These are phyloP conservation scores for Populus simonii DNA, from an alignment of 345 rosid genomes.

Conservation along the genomic window DNA sequence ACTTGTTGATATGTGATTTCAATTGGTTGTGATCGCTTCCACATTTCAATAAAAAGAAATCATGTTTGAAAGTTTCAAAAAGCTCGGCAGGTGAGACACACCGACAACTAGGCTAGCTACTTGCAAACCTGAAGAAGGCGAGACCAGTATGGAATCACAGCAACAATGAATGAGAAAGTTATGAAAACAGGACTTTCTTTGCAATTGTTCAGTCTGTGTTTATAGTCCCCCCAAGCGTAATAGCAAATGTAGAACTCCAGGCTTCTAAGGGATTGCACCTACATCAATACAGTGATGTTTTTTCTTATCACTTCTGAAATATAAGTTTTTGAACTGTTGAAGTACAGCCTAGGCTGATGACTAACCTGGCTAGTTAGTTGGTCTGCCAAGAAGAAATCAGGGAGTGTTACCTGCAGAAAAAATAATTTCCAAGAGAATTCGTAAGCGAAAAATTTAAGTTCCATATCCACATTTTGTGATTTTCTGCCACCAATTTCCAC, in stretches of 20 bases:
- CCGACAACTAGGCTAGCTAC: background rate
- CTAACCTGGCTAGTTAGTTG: constrained; percentile 70
- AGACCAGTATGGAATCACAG: constrained; percentile 55
- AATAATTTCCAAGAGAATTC: background rate
- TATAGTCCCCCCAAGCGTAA: constrained; percentile 67
- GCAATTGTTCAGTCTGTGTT: constrained; percentile 42
- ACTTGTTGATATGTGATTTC: background rate
- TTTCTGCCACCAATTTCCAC: constrained; percentile 8
- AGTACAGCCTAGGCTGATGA: background rate
- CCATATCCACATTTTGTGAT: too few species aligned
- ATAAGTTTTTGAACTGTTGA: background rate
- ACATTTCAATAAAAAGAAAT: background rate
- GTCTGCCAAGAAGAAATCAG: constrained; percentile 70
- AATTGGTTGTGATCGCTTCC: background rate
- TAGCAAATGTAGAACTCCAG: constrained; percentile 69
- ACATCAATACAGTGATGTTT: background rate
- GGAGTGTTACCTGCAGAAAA: constrained; percentile 50
- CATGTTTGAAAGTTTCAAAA: background rate
- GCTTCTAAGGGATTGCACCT: constrained; percentile 77
- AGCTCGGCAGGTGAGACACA: background rate
- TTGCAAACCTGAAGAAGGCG: constrained; percentile 56
- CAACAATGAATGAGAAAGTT: constrained; percentile 51
- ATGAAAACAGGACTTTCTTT: constrained; percentile 25
- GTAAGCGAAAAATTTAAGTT: background rate
- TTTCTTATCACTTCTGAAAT: background rate